phyloP scores from a whole-genome alignment of 192 early-diverging fungal species.

The Gonapodya sp. region DNA sequence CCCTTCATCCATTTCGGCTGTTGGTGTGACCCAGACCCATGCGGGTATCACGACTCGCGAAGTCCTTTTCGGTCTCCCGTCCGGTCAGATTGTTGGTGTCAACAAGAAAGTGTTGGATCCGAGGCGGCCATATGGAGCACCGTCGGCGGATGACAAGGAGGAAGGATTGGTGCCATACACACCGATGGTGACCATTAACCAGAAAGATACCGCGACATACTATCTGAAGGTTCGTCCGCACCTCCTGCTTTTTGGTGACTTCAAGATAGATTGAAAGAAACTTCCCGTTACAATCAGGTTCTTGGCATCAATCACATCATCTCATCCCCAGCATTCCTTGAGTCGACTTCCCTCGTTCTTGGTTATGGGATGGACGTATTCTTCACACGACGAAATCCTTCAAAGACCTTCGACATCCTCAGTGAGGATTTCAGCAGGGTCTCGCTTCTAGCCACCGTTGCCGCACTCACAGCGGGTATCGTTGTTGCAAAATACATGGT shows the following conservation, averaged over 20 bases:
- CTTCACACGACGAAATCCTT: conserved; percentile 71
- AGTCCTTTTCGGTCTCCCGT: conserved; percentile 52
- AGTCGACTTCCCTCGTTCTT: conserved; percentile 86
- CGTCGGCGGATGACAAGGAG: conserved; percentile 75
- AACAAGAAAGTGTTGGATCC: conserved; percentile 72
- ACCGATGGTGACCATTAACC: conserved; percentile 60
- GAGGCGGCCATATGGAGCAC: conserved; percentile 56
- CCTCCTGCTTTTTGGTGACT: background rate
- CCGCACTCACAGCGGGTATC: conserved; percentile 64
- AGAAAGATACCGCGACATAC: conserved; percentile 70
- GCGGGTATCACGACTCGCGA: conserved; percentile 81
- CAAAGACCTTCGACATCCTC: conserved; percentile 85
- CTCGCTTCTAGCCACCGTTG: conserved; percentile 71
- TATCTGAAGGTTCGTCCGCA: conserved; percentile 32
- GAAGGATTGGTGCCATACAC: conserved; percentile 74
- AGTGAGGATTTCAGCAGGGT: conserved; percentile 85
- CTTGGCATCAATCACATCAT: conserved; percentile 55
- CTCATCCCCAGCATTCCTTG: conserved; percentile 69
- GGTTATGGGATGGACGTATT: conserved; percentile 89
- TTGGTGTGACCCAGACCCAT: conserved; percentile 76
- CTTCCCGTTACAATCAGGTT: conserved; percentile 27
- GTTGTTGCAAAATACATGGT: conserved; percentile 41
- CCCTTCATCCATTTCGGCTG: conserved; percentile 59
- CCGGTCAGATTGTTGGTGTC: conserved; percentile 52
- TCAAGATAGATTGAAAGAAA: background rate